Conservation (phyloP, 2,329 filamentous ascomycete species). For the Colletotrichum cordylinicola region DNA sequence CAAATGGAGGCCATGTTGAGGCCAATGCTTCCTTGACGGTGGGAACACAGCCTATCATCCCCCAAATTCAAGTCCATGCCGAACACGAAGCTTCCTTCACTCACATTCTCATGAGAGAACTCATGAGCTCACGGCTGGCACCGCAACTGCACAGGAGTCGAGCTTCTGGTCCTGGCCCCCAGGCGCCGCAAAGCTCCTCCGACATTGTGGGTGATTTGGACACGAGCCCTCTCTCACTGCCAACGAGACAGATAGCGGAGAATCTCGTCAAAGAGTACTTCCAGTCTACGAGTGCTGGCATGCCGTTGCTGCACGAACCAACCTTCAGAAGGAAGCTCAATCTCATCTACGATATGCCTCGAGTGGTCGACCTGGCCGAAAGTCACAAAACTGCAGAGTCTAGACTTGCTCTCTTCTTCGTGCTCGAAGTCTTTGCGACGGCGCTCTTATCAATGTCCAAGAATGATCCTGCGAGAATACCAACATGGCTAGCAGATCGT, state of each 20-base stretch:
- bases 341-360: not conserved
- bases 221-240: not conserved
- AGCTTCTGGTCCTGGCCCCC: not conserved
- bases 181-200: not conserved
- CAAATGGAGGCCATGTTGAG: not conserved
- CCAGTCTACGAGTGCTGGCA: not conserved
- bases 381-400: not conserved
- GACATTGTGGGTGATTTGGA: not conserved
- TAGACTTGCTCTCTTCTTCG: not conserved
- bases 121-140: not conserved
- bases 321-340: not conserved
- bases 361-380: not conserved
- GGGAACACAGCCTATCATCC: not conserved
- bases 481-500: not conserved
- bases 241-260: not conserved
- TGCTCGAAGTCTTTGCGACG: not conserved
- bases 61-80: not conserved
- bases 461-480: not conserved
- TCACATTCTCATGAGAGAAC: not conserved
- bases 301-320: not conserved
- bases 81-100: not conserved
- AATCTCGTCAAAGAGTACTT: not conserved
- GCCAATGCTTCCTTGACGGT: too few species aligned
- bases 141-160: not conserved
- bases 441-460: not conserved